These are phyloP conservation scores for Iris pallida DNA, from an alignment of 116 monocot species.

Conservation along the genomic window DNA sequence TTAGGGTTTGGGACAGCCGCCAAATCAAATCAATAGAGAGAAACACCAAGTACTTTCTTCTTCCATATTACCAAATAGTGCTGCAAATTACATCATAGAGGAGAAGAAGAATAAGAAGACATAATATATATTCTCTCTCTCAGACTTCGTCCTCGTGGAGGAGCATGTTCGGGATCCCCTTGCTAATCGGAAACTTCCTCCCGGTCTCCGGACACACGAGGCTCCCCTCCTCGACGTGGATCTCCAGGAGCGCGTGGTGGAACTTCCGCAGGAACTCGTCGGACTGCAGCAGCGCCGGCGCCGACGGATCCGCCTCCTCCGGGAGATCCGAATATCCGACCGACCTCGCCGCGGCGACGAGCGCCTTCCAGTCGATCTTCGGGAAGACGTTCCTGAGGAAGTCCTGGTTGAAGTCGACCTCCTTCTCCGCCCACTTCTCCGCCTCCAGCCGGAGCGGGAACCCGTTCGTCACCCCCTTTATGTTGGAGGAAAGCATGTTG, in stretches of 20 bases:
- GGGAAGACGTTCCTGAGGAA: constrained; percentile 23
- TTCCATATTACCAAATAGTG: too few species aligned
- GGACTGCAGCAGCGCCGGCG: not conserved
- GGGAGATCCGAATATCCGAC: constrained; percentile 20
- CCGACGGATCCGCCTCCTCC: constrained; percentile 5
- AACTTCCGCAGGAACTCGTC: constrained; percentile 17
- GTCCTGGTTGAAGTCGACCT: constrained; percentile 27
- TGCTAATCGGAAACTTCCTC: constrained; percentile 19
- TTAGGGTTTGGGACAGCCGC: too few species aligned
- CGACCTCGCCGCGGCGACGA: constrained; percentile 15
- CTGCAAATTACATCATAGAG: too few species aligned
- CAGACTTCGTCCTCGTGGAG: constrained; percentile 26
- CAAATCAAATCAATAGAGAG: too few species aligned
- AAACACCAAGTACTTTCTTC: too few species aligned
- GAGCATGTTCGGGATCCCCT: constrained; percentile 30
- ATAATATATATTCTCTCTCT: too few species aligned
- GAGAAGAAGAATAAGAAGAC: too few species aligned
- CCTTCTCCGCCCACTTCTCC: constrained; percentile 11
- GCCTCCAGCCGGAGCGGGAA: constrained; percentile 20
- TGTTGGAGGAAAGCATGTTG: constrained; percentile 30
- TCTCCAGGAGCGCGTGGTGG: constrained; percentile 27
- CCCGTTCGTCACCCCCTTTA: constrained; percentile 28
- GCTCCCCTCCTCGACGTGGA: constrained; percentile 22
- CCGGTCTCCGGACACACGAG: constrained; percentile 32
- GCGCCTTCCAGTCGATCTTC: constrained; percentile 21